A percentile compares a stretch with the other conserved stretches of the same genome.
phyloP scores from a whole-genome alignment of 495 filamentous ascomycete species.

The Xylaria nigripes region DNA sequence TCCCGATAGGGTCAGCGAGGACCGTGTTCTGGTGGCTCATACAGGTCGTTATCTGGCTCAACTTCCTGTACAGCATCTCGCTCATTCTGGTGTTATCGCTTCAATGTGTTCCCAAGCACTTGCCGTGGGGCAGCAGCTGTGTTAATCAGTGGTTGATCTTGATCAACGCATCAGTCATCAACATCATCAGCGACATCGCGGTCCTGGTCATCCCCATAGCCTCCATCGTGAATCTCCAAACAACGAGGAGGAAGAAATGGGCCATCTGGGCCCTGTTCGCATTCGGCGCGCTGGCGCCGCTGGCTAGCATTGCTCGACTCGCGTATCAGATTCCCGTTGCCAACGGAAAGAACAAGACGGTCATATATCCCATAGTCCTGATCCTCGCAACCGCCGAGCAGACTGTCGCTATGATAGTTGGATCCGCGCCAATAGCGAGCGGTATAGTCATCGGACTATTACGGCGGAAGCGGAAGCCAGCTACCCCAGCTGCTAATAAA shows the following conservation, averaged over 20 bases:
- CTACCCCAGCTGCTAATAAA: background rate
- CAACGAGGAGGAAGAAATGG: conserved; percentile 8
- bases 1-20: conserved; percentile 9
- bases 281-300: conserved; percentile 10
- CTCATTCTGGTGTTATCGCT: conserved; percentile 10
- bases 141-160: conserved; percentile 11
- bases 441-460: conserved; percentile 1
- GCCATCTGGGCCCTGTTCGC: conserved; percentile 13
- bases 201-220: conserved; percentile 11
- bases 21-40: conserved; percentile 14
- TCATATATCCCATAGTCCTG: conserved; percentile 11
- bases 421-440: conserved; percentile 9
- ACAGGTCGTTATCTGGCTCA: conserved; percentile 12
- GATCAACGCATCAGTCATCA: conserved; percentile 12
- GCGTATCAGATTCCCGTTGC: conserved; percentile 5
- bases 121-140: conserved; percentile 11
- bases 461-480: background rate
- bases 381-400: conserved; percentile 24
- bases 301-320: conserved; percentile 11
- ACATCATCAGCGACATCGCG: conserved; percentile 15
- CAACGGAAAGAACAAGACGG: conserved; percentile 7
- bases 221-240: conserved; percentile 7
- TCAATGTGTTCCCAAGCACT: conserved; percentile 11
- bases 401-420: conserved; percentile 8
- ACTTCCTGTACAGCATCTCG: conserved; percentile 12